Percentiles rank a stretch among this genome's conserved stretches.
Conservation (phyloP, 2,329 filamentous ascomycete genomes). For the Alternaria brassicae region DNA sequence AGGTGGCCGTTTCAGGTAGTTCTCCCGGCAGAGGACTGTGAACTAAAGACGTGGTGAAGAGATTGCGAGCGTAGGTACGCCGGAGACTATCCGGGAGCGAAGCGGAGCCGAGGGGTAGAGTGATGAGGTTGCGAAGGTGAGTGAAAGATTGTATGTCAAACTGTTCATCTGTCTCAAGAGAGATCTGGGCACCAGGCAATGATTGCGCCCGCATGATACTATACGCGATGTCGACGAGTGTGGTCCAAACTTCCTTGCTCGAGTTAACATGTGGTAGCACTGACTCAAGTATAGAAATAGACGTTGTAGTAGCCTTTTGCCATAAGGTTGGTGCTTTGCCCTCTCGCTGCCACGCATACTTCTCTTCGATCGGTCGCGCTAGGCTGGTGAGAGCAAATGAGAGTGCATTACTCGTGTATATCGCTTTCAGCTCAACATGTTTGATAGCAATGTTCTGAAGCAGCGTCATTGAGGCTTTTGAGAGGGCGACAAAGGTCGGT, state of each 20-base stretch:
- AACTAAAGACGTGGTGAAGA: constrained; percentile 84
- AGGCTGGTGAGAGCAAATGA: constrained; percentile 71
- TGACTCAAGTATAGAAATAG: constrained; percentile 71
- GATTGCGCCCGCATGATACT: constrained; percentile 50
- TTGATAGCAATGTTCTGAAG: constrained; percentile 67
- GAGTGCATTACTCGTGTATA: constrained; percentile 74
- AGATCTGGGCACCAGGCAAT: constrained; percentile 46
- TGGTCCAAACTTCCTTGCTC: constrained; percentile 68
- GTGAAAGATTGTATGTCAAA: constrained; percentile 82
- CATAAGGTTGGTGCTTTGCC: constrained; percentile 77
- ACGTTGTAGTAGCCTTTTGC: constrained; percentile 77
- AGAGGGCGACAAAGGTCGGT: constrained; percentile 88
- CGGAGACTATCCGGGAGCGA: constrained; percentile 72
- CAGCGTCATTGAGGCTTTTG: constrained; percentile 79
- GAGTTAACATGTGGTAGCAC: constrained; percentile 61
- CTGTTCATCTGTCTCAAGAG: constrained; percentile 67
- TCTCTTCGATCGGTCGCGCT: constrained; percentile 73
- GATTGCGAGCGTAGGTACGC: constrained; percentile 72
- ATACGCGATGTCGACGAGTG: constrained; percentile 46
- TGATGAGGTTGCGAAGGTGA: constrained; percentile 73
- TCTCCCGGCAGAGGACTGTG: constrained; percentile 71
- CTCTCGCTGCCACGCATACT: constrained; percentile 77
- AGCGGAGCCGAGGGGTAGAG: constrained; percentile 72
- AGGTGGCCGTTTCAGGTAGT: constrained; percentile 57
- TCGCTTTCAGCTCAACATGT: constrained; percentile 68